Base-by-base conservation (phyloP, 192 early-diverging fungal species). In the Umbelopsis vinacea region DNA sequence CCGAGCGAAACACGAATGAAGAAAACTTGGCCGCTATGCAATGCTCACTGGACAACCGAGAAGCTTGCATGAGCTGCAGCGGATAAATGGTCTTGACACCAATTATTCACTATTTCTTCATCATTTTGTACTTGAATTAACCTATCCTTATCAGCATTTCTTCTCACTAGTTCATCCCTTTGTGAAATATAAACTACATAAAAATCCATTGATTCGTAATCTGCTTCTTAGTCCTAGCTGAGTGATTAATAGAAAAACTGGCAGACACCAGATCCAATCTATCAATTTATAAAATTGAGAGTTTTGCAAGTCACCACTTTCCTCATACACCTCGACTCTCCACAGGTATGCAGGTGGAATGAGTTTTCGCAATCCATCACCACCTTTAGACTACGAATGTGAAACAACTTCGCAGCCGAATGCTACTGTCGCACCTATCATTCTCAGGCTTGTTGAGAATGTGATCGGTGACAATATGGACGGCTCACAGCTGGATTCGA, bases 1-100 rank as follows among this genome's bases (percentile, higher is more conserved):
- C 72, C 2, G 75, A 77, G 33, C 47, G 67, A 33, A 43, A 76
- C 22, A 40, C 52, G 15, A 73, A 72, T 2, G 84, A 73, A 52
- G 83, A 75, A 71, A 81, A 68, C 22, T 76, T 47, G 72, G 78
- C 67, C 23, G 63, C 54, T 24, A 53, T 67, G 52, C 66, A 71
- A 46, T 79, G 71, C 24, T 79, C 78, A 48, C 72, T 98, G 24
- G 94, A 96, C 45, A 97, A 98, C 81, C 85, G 83, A 73, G 96
- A 98, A 47, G 94, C 93, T 1, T 98, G 96, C 77, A 80, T 94
- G 55, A 96, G 92, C 89, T 98, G 96, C 87, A 89, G 86, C 22
- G 92, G 90, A 48, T 93, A 88, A 89, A 69, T 63, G 0, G n/a
- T 17, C 52, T 38, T 68, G 2, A 37, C 15, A 26, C 23, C 55